Base-by-base conservation (phyloP, 768 basidiomycete genomes). In the Auriculariales sp. region DNA sequence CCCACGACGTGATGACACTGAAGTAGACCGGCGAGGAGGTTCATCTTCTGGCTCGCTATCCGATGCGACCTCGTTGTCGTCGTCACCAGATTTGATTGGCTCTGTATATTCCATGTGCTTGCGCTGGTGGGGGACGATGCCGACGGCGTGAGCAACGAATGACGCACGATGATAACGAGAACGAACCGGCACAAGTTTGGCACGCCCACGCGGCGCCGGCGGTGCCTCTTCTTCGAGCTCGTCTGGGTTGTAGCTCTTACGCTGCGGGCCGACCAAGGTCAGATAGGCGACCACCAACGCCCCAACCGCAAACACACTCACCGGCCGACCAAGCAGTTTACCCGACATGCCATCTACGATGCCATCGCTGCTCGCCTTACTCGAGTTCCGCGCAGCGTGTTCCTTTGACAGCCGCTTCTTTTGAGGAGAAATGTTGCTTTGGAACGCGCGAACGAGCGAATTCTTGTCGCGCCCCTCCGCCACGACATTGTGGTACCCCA, bases 271-370 rank as follows among this genome's bases (percentile, higher is more conserved):
- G n/a, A n/a, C n/a, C n/a, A n/a, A n/a, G n/a, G n/a, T n/a, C n/a
- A n/a, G n/a, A n/a, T n/a, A n/a, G n/a, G n/a, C n/a, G n/a, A n/a
- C n/a, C n/a, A n/a, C n/a, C n/a, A n/a, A n/a, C n/a, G n/a, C n/a
- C n/a, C n/a, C n/a, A n/a, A n/a, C n/a, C n/a, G n/a, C n/a, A n/a
- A n/a, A n/a, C n/a, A n/a, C n/a, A 48, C 33, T 25, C 4, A 48
- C 33, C 22, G 32, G 45, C 29, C 33, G 3, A 56, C 64, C 69
- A 52, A 90, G 62, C 30, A 74, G 80, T 60, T 72, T 64, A n/a
- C 88, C 88, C 5, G 88, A 89, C n/a, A 79, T 54, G 19, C 88
- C 88, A 61, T 91, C 84, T 32, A 69, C 77, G 48, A 91, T 90
- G 3, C 87, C 88, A 50, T 86, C 80, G 53, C 85, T 83, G 57